Evolutionary conservation across 805 yeast genomes (phyloP).

Genomic region (Nakazawaea wyomingensis): DNA sequence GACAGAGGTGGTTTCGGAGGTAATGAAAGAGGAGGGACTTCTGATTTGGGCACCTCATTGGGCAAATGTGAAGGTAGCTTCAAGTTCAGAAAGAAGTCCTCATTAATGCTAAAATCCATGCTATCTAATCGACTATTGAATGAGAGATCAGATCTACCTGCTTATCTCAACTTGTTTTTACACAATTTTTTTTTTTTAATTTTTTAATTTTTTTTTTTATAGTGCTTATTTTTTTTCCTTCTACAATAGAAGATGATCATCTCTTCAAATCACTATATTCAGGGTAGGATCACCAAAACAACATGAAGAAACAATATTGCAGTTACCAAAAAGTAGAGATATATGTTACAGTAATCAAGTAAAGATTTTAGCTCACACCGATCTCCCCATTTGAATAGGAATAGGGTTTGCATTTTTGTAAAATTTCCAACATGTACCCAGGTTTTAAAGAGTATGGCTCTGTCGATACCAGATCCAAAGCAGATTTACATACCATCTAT

Average conservation of each 20-base stretch:
- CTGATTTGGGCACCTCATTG: constrained; percentile 2
- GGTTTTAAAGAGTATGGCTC: too few species aligned
- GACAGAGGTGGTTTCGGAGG: constrained; percentile 4
- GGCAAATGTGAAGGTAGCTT: constrained; percentile 13
- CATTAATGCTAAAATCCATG: background rate
- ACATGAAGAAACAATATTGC: too few species aligned
- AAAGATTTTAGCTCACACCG: too few species aligned
- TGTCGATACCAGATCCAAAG: too few species aligned
- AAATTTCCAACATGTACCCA: too few species aligned
- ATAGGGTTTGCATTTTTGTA: too few species aligned
- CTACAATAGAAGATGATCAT: background rate
- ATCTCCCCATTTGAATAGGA: too few species aligned
- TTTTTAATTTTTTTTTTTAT: background rate
- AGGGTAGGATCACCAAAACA: too few species aligned
- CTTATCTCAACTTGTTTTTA: background rate
- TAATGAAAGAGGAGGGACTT: background rate
- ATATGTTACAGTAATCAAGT: too few species aligned
- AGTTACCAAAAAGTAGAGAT: too few species aligned
- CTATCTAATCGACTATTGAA: background rate
- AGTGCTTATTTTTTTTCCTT: background rate
- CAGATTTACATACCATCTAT: too few species aligned
- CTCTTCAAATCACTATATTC: too few species aligned
- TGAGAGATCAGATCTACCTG: background rate
- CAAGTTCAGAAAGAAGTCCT: constrained; percentile 11
- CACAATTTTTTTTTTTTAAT: background rate